These are phyloP conservation scores for Pelargonium myrrhifolium DNA, from an alignment of 441 rosid genomes.

Conservation along the genomic window DNA sequence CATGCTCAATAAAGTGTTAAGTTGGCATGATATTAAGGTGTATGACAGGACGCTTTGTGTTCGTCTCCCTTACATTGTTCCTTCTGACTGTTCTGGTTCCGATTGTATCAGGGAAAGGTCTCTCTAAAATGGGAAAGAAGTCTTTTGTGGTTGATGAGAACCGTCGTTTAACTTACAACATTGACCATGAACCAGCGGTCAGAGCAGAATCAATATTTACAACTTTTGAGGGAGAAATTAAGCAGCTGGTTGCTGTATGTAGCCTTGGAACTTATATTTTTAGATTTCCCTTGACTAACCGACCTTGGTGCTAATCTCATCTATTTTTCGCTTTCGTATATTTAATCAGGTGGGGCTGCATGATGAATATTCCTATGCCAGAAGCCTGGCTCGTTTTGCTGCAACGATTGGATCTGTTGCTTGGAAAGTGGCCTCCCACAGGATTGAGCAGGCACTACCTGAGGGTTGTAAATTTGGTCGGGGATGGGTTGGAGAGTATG, in stretches of 20 bases:
- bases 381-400: constrained; percentile 91
- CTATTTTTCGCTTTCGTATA: constrained; percentile 12
- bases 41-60: neutral
- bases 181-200: constrained; percentile 40
- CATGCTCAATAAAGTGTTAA: neutral
- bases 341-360: constrained; percentile 75
- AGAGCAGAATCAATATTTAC: constrained; percentile 65
- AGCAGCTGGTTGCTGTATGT: constrained; percentile 86
- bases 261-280: constrained; percentile 10
- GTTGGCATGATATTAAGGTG: neutral
- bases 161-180: constrained; percentile 56
- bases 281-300: constrained; percentile 1
- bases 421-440: constrained; percentile 72
- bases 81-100: constrained; percentile 10
- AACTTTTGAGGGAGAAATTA: constrained; percentile 76
- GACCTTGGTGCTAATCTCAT: constrained; percentile 4
- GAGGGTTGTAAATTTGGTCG: constrained; percentile 76
- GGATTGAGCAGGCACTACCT: constrained; percentile 75
- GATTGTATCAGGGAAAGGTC: constrained; percentile 44
- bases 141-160: constrained; percentile 51
- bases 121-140: constrained; percentile 57
- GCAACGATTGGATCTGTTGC: constrained; percentile 81
- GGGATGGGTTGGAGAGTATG: constrained; percentile 98
- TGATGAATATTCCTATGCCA: constrained; percentile 75
- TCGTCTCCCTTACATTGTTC: neutral